These are phyloP conservation scores for Lycium barbarum DNA, from an alignment of 257 asterid genomes.

Conservation along the genomic window DNA sequence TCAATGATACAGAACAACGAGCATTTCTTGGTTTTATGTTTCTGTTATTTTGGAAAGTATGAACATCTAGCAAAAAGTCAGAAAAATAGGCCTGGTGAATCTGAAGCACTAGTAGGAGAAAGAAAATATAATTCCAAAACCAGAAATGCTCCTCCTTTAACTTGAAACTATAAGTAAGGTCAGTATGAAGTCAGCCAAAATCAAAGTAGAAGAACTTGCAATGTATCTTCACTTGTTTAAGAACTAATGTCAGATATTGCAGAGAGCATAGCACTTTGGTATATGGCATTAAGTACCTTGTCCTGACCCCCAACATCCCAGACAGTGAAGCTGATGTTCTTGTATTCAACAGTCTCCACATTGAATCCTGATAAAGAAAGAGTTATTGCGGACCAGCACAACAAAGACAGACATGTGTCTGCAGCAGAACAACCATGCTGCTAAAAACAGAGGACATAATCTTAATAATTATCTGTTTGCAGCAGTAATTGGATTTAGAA, in stretches of 20 bases:
- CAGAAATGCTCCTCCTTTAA: neutral
- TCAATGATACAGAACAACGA: neutral
- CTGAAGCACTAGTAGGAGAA: neutral
- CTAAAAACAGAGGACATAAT: neutral
- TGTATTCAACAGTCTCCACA: constrained; percentile 69
- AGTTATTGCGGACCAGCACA: neutral
- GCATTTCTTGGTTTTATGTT: neutral
- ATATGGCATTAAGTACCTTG: constrained; percentile 45
- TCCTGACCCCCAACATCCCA: constrained; percentile 74
- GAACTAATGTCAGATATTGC: neutral
- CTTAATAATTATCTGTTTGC: neutral
- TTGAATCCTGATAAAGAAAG: constrained; percentile 48
- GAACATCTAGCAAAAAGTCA: neutral
- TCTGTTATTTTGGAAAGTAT: neutral
- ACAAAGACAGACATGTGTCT: neutral
- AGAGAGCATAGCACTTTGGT: neutral
- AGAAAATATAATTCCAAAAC: neutral
- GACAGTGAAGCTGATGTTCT: constrained; percentile 66
- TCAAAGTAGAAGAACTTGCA: constrained; percentile 8
- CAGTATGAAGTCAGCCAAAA: neutral
- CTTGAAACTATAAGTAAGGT: neutral
- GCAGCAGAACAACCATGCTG: neutral
- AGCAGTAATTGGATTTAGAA: neutral
- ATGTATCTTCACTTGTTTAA: neutral
- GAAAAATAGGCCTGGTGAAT: neutral